Conservation (phyloP, 495 filamentous ascomycete genomes). For the Xylaria sp. region DNA sequence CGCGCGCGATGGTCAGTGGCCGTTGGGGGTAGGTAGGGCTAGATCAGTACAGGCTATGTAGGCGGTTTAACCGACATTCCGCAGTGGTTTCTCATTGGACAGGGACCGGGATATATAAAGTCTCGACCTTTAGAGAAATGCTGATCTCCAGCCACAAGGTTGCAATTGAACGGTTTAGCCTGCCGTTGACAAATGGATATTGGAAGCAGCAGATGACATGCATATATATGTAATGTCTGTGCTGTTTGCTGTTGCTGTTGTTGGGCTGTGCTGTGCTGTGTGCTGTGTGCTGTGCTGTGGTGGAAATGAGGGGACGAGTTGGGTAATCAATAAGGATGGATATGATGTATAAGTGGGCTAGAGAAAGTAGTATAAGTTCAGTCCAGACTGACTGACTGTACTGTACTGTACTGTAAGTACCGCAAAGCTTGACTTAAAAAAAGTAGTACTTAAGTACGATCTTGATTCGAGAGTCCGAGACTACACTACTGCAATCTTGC, state of each 20-base stretch:
- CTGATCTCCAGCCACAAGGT: conserved; percentile 28
- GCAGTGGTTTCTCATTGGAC: conserved; percentile 15
- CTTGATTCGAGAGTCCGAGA: neutral
- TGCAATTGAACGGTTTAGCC: conserved; percentile 15
- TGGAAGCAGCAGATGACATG: conserved; percentile 11
- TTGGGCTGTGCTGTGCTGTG: too few relatives aligned
- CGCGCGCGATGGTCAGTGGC: conserved; percentile 13
- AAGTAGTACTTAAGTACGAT: neutral
- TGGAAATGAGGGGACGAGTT: neutral
- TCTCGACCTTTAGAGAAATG: conserved; percentile 3
- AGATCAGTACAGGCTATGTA: conserved; percentile 29
- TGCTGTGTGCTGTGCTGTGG: too few relatives aligned
- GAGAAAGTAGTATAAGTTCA: neutral
- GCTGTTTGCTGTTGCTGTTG: too few relatives aligned
- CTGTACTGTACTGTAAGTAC: too few relatives aligned
- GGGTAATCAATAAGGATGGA: neutral
- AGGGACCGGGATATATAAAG: conserved; percentile 6
- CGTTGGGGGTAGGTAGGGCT: neutral
- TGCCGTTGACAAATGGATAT: conserved; percentile 25
- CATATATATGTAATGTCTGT: neutral
- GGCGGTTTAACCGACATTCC: conserved; percentile 20
- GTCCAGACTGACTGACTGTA: too few relatives aligned
- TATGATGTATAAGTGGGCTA: neutral
- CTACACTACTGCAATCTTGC: neutral
- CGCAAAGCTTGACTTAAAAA: neutral